A percentile compares a stretch with the other conserved stretches of the same genome.
These are phyloP conservation scores for Tremellales sp. DNA, from an alignment of 1,284 basidiomycete genomes.

Conservation along the genomic window DNA sequence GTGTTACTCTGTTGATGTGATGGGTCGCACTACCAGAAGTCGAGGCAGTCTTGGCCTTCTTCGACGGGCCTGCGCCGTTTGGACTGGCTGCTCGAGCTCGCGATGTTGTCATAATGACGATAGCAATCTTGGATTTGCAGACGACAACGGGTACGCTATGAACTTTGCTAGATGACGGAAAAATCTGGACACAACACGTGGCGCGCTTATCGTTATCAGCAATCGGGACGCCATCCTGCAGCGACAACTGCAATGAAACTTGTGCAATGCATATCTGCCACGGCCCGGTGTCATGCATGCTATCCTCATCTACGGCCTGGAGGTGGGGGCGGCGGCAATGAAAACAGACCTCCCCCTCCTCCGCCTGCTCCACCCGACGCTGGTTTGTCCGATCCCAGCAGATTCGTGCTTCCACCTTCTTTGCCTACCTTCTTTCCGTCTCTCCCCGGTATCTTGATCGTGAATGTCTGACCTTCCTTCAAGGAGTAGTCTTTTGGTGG, in stretches of 20 bases:
- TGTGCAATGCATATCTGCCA: background rate
- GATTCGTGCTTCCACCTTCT: slow-evolving; percentile 5
- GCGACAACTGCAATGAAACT: background rate
- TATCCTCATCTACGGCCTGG: slow-evolving; percentile 23
- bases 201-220: background rate
- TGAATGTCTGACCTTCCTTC: slow-evolving; percentile 95
- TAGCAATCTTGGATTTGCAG: background rate
- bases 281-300: background rate
- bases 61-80: background rate
- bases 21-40: background rate
- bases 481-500: slow-evolving; percentile 92
- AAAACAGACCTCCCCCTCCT: slow-evolving; percentile 31
- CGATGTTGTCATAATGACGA: background rate
- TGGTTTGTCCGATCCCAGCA: slow-evolving; percentile 2
- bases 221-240: background rate
- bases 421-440: slow-evolving; percentile 28
- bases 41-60: background rate
- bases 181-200: background rate
- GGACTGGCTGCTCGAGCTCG: background rate
- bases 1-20: slow-evolving; percentile 25
- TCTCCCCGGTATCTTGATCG: slow-evolving; percentile 76
- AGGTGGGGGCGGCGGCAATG: slow-evolving; percentile 43
- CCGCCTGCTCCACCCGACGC: slow-evolving; percentile 4
- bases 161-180: too few species aligned
- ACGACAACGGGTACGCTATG: too few species aligned